Percentiles rank a stretch among this genome's conserved stretches.
Evolutionary conservation across 768 basidiomycete species (phyloP).

Genomic region (Boletus sp.): DNA sequence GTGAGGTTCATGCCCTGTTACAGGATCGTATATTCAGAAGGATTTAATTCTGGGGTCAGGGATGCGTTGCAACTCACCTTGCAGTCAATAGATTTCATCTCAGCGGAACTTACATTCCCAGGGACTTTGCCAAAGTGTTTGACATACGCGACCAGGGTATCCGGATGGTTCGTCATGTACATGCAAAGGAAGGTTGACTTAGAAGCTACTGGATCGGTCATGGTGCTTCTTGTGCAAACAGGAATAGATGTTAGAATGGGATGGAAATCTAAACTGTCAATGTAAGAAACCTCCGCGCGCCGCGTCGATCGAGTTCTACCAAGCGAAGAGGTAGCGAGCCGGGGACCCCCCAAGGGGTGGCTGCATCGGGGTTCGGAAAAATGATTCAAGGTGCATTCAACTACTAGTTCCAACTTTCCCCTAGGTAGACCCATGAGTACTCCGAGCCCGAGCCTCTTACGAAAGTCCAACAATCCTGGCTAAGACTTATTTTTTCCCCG

Average conservation of each 20-base stretch:
- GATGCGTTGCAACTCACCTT: constrained; percentile 42
- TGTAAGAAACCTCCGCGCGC: no score
- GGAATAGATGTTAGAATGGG: neutral
- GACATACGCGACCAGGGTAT: constrained; percentile 82
- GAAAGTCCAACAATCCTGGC: no score
- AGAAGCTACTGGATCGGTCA: constrained; percentile 72
- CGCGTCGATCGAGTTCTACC: no score
- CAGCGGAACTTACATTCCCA: constrained; percentile 52
- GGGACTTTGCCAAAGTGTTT: constrained; percentile 72
- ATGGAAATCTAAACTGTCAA: neutral
- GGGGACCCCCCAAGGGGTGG: no score
- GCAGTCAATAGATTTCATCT: constrained; percentile 68
- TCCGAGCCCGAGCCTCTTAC: no score
- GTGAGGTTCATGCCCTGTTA: constrained; percentile 66
- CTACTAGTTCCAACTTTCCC: no score
- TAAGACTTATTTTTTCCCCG: no score
- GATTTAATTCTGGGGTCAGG: neutral
- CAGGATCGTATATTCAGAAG: neutral
- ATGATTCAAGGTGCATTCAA: no score
- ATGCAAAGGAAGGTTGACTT: constrained; percentile 75
- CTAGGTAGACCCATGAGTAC: no score
- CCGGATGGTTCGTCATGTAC: constrained; percentile 85
- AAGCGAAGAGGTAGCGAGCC: no score
- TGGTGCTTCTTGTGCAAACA: constrained; percentile 19
- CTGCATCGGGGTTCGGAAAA: no score